A percentile compares a stretch with the other conserved stretches of the same genome.
phyloP scores from a whole-genome alignment of 495 filamentous ascomycete species.

The Hypoxylon intermedium region DNA sequence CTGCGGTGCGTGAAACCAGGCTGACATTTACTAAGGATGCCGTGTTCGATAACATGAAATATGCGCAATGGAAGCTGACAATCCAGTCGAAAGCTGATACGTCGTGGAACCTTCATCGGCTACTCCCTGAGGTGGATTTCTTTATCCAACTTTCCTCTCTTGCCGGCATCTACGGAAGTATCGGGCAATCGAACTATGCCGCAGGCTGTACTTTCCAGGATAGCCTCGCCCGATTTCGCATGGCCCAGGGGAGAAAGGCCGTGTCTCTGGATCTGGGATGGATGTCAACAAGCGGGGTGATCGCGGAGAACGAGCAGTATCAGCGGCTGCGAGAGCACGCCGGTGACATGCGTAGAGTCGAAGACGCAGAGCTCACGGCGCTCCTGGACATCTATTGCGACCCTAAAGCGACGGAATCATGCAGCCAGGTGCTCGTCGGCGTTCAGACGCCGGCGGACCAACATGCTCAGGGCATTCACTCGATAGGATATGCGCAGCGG shows the following conservation, averaged over 20 bases:
- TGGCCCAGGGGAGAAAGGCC: conserved; percentile 31
- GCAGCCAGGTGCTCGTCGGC: neutral
- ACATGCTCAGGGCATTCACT: neutral
- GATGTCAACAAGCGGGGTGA: conserved; percentile 32
- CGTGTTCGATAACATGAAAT: conserved; percentile 55
- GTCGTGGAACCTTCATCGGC: conserved; percentile 54
- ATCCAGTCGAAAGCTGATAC: conserved; percentile 52
- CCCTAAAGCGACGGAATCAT: conserved; percentile 7
- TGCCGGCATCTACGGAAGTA: conserved; percentile 51
- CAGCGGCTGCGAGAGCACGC: neutral
- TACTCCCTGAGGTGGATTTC: conserved; percentile 58
- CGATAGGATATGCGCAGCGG: too few relatives aligned
- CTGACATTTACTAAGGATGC: conserved; percentile 43
- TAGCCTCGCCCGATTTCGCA: conserved; percentile 43
- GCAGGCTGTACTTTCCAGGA: conserved; percentile 62
- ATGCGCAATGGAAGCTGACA: conserved; percentile 42
- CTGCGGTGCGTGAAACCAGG: too few relatives aligned
- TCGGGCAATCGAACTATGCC: conserved; percentile 61
- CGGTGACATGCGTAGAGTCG: neutral
- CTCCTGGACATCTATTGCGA: conserved; percentile 42
- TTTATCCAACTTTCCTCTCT: conserved; percentile 56
- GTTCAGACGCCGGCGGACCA: neutral
- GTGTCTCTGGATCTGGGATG: conserved; percentile 53
- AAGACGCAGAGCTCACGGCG: conserved; percentile 37
- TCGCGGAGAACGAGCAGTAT: conserved; percentile 7